Conservation (phyloP, 2,329 filamentous ascomycete genomes). For the Aureobasidium lini region DNA sequence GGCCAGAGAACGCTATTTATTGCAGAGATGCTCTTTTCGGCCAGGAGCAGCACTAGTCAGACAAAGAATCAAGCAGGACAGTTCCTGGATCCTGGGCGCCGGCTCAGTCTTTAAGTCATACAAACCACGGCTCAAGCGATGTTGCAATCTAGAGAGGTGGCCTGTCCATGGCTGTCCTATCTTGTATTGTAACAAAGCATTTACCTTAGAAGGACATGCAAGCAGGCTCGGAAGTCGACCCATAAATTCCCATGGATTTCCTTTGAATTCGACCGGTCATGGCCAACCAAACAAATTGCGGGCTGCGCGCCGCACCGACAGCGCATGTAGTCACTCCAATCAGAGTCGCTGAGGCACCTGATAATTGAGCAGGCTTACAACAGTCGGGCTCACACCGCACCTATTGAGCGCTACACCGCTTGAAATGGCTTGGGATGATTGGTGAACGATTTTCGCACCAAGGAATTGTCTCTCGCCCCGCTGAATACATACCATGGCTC, state of each 20-base stretch:
- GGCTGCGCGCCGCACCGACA: constrained; percentile 4
- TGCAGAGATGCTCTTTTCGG: constrained; percentile 3
- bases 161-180: not conserved
- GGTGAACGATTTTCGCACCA: constrained; percentile 2
- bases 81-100: not conserved
- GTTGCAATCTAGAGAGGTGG: not conserved
- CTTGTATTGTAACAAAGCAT: not conserved
- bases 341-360: not conserved
- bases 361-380: constrained; percentile 3
- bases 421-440: not conserved
- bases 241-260: not conserved
- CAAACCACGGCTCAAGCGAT: constrained; percentile 4
- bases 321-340: constrained; percentile 4
- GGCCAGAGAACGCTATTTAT: not conserved
- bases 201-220: constrained; percentile 6
- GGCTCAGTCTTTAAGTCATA: constrained; percentile 5
- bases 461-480: not conserved
- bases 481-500: constrained; percentile 4
- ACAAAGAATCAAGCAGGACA: constrained; percentile 5
- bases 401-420: constrained; percentile 5
- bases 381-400: constrained; percentile 7
- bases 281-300: constrained; percentile 5
- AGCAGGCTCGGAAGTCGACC: not conserved
- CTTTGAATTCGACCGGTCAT: not conserved
- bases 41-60: constrained; percentile 8